phyloP scores from a whole-genome alignment of 176 grass and related monocot species.

The Oryza glumipatula region DNA sequence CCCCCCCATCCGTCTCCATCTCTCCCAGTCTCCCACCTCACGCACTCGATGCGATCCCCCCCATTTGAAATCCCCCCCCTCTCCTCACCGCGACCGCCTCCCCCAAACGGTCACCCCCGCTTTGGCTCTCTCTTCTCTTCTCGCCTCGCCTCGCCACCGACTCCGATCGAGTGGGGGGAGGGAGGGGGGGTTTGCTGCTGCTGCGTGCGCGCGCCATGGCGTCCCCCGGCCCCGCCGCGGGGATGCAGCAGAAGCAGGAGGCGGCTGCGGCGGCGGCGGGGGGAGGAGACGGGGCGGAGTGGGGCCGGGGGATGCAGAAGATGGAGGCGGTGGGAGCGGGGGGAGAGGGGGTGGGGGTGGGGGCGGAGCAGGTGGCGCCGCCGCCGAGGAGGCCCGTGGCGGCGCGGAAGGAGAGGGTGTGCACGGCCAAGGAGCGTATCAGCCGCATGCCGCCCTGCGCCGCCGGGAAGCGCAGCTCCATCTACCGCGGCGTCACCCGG shows the following conservation, averaged over 20 bases:
- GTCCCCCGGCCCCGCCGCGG: slow-evolving; percentile 51
- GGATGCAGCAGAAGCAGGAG: slow-evolving; percentile 62
- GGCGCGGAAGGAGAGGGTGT: slow-evolving; percentile 81
- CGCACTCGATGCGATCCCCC: background rate
- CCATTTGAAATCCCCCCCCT: slow-evolving; percentile 56
- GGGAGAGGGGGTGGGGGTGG: slow-evolving; percentile 33
- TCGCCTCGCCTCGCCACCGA: background rate
- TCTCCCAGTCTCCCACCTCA: background rate
- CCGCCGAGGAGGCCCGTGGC: slow-evolving; percentile 59
- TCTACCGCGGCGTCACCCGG: slow-evolving; percentile 98
- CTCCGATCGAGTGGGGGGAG: background rate
- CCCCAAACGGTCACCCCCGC: slow-evolving; percentile 56
- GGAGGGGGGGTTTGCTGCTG: background rate
- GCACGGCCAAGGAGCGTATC: slow-evolving; percentile 99
- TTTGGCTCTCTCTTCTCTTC: background rate
- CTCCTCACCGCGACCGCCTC: slow-evolving; percentile 20
- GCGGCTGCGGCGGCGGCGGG: slow-evolving; percentile 46
- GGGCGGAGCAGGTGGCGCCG: slow-evolving; percentile 1
- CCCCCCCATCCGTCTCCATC: background rate
- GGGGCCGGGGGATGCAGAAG: background rate
- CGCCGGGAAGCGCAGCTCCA: slow-evolving; percentile 97
- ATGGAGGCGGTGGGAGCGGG: background rate
- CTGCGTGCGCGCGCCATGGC: slow-evolving; percentile 44
- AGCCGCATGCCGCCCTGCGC: slow-evolving; percentile 97
- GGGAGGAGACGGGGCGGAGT: background rate